Evolutionary conservation across 129 eudicot genomes (phyloP).

Genomic region (Ambrosia trifida): DNA sequence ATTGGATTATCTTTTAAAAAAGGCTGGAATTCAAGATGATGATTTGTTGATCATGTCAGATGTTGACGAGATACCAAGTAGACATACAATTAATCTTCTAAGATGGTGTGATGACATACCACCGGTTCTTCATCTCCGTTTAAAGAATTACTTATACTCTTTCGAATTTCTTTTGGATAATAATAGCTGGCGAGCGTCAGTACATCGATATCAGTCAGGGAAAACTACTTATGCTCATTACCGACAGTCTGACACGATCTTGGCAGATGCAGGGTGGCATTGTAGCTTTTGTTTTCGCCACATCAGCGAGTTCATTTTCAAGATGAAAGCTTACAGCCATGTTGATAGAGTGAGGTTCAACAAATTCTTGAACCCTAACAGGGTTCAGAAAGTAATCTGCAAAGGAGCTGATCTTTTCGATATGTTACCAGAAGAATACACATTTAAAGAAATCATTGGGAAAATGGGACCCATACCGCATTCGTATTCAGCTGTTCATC

Average conservation of each 20-base stretch:
- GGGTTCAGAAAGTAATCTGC: slow-evolving; percentile 82
- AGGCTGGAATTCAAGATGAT: slow-evolving; percentile 88
- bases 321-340: slow-evolving; percentile 96
- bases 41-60: slow-evolving; percentile 92
- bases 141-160: slow-evolving; percentile 77
- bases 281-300: slow-evolving; percentile 96
- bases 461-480: slow-evolving; percentile 95
- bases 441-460: slow-evolving; percentile 77
- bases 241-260: slow-evolving; percentile 71
- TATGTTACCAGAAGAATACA: slow-evolving; percentile 93
- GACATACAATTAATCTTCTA: slow-evolving; percentile 82
- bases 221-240: slow-evolving; percentile 84
- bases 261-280: slow-evolving; percentile 98
- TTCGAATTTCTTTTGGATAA: slow-evolving; percentile 80
- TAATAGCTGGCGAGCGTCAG: slow-evolving; percentile 90
- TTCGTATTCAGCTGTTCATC: slow-evolving; percentile 90
- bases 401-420: slow-evolving; percentile 85
- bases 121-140: slow-evolving; percentile 67
- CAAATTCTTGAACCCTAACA: slow-evolving; percentile 67
- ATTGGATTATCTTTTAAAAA: slow-evolving; percentile 67
- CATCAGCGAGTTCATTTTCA: slow-evolving; percentile 76
- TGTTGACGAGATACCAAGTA: slow-evolving; percentile 88
- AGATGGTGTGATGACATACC: slow-evolving; percentile 95
- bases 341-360: slow-evolving; percentile 77
- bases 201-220: slow-evolving; percentile 76